These are phyloP conservation scores for Epipyxis sp. DNA, from an alignment of 108 stramenopile genomes.

Conservation along the genomic window DNA sequence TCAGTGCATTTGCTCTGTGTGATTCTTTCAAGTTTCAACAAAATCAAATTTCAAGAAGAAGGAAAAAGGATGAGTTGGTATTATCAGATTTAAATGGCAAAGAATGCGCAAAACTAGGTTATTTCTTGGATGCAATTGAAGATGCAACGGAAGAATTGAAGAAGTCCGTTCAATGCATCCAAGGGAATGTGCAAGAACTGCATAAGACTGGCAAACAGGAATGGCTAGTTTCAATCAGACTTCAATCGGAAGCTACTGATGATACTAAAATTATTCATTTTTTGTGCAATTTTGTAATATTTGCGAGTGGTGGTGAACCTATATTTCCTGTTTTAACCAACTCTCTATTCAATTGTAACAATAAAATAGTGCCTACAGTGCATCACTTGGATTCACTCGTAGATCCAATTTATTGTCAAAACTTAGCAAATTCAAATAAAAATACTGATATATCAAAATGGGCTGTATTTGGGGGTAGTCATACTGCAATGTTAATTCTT, in stretches of 20 bases:
- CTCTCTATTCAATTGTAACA: too few species aligned
- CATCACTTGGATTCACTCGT: conserved; percentile 1
- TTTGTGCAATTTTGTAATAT: too few species aligned
- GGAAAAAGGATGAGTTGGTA: neutral
- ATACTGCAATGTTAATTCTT: conserved; percentile 9
- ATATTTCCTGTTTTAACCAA: too few species aligned
- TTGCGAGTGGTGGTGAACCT: too few species aligned
- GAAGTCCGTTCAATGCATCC: neutral
- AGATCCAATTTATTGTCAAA: neutral
- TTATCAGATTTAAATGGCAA: neutral
- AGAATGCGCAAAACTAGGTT: conserved; percentile 2
- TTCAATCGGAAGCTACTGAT: too few species aligned
- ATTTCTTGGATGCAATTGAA: neutral
- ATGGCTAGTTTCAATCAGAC: too few species aligned
- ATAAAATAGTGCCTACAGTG: neutral
- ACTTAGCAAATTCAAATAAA: neutral
- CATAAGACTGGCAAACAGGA: too few species aligned
- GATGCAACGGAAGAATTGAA: neutral
- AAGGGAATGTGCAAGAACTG: neutral
- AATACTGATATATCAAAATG: neutral
- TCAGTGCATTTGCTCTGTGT: neutral
- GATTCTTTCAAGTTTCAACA: neutral
- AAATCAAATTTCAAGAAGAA: neutral
- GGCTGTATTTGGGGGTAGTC: conserved; percentile 22
- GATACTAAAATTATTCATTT: too few species aligned